These are phyloP conservation scores for Diplosphaera chodatii DNA, from an alignment of 139 green algal species.

Conservation along the genomic window DNA sequence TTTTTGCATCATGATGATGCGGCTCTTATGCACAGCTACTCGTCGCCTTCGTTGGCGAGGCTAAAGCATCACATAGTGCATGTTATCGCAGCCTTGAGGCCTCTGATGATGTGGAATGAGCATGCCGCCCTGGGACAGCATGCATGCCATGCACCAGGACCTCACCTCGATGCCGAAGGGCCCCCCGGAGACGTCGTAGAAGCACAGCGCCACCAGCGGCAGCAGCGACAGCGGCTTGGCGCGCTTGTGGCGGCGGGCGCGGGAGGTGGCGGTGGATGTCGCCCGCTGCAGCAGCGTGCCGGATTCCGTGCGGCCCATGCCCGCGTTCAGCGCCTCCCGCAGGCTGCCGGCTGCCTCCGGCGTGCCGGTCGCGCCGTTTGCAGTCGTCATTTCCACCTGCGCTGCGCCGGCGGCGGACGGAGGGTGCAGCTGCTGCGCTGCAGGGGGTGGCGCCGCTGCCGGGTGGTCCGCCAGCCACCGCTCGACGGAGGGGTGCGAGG, in stretches of 20 bases:
- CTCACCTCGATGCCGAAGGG: constrained; percentile 90
- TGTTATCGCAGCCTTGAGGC: too few species aligned
- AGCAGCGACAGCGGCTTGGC: constrained; percentile 68
- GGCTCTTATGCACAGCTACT: too few species aligned
- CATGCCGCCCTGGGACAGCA: background rate
- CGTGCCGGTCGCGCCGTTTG: background rate
- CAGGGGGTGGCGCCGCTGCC: too few species aligned
- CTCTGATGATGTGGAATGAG: too few species aligned
- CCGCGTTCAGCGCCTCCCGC: background rate
- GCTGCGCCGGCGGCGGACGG: too few species aligned
- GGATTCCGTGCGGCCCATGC: background rate
- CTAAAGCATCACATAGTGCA: too few species aligned
- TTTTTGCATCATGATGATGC: too few species aligned
- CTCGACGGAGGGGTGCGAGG: too few species aligned
- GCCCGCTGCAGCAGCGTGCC: background rate
- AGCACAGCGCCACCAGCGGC: constrained; percentile 90
- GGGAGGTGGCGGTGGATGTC: background rate
- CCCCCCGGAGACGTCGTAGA: constrained; percentile 92
- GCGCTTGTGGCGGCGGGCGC: constrained; percentile 1
- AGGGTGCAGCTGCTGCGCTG: too few species aligned
- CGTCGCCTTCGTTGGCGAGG: too few species aligned
- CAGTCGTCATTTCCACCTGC: background rate
- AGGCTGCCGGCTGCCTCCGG: background rate
- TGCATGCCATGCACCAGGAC: background rate
- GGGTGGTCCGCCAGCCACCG: too few species aligned